These are phyloP conservation scores for Russula compacta DNA, from an alignment of 768 basidiomycete species.

Conservation along the genomic window DNA sequence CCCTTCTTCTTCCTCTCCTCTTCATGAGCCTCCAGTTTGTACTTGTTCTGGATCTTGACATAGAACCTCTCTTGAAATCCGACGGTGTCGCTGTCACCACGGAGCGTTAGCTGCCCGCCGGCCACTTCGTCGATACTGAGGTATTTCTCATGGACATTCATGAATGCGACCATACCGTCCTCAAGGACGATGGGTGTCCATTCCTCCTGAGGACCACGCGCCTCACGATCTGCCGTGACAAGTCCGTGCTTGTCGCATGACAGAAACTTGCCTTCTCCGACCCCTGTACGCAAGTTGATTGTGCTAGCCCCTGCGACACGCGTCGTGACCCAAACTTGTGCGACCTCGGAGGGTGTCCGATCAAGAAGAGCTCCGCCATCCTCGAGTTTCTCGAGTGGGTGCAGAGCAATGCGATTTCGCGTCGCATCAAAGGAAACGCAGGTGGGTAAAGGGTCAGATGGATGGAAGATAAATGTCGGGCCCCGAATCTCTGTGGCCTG, in stretches of 20 bases:
- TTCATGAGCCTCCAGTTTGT: constrained; percentile 69
- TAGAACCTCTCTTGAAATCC: constrained; percentile 83
- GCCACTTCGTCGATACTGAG: constrained; percentile 80
- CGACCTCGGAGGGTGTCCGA: constrained; percentile 68
- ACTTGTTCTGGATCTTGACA: constrained; percentile 85
- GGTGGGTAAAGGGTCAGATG: constrained; percentile 70
- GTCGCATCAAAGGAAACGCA: constrained; percentile 73
- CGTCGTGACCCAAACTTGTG: constrained; percentile 88
- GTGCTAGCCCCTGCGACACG: constrained; percentile 77
- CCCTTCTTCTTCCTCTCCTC: constrained; percentile 46
- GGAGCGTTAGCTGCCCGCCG: constrained; percentile 65
- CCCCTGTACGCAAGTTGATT: constrained; percentile 78
- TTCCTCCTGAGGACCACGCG: constrained; percentile 88
- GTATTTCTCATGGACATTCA: constrained; percentile 86
- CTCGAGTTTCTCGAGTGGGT: constrained; percentile 54
- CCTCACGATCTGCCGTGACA: constrained; percentile 77
- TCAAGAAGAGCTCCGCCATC: constrained; percentile 44
- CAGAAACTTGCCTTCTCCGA: constrained; percentile 85
- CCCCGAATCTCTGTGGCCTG: constrained; percentile 68
- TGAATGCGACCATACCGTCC: constrained; percentile 81
- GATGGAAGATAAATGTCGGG: constrained; percentile 79
- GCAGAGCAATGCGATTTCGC: constrained; percentile 59
- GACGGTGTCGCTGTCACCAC: constrained; percentile 79
- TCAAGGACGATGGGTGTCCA: constrained; percentile 80
- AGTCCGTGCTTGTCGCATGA: constrained; percentile 82